A percentile compares a stretch with the other conserved stretches of the same genome.
Conservation (phyloP, 2,329 filamentous ascomycete species). For the Colletotrichum aenigma region DNA sequence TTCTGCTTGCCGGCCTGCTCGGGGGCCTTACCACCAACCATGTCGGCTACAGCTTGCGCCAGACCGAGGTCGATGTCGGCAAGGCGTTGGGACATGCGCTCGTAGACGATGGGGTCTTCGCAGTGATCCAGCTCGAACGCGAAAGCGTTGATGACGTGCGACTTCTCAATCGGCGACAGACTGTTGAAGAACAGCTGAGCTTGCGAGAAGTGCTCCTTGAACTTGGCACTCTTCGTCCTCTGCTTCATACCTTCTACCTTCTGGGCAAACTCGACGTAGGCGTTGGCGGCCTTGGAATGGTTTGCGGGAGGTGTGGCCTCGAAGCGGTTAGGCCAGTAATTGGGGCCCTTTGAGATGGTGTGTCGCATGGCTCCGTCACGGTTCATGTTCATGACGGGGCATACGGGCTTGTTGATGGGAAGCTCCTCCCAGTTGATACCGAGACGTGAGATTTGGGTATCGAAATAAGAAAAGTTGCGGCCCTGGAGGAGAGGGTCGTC, state of each 20-base stretch:
- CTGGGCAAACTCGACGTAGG: constrained; percentile 70
- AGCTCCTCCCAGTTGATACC: constrained; percentile 79
- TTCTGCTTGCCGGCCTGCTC: constrained; percentile 58
- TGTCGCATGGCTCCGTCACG: constrained; percentile 77
- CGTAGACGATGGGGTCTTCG: constrained; percentile 78
- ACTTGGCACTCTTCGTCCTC: constrained; percentile 73
- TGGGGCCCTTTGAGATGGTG: constrained; percentile 75
- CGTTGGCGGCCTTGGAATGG: constrained; percentile 59
- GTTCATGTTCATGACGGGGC: constrained; percentile 77
- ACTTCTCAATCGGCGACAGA: constrained; percentile 68
- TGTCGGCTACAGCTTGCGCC: constrained; percentile 70
- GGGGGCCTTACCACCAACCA: constrained; percentile 69
- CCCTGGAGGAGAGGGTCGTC: constrained; percentile 78
- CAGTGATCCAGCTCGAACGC: constrained; percentile 81
- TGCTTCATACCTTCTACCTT: constrained; percentile 74
- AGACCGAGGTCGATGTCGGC: constrained; percentile 75
- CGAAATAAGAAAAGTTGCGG: constrained; percentile 71
- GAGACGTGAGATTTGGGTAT: constrained; percentile 72
- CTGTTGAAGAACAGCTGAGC: constrained; percentile 87
- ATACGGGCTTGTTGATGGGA: constrained; percentile 77
- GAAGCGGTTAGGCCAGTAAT: constrained; percentile 82
- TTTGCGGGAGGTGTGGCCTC: constrained; percentile 65
- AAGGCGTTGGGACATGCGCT: constrained; percentile 70
- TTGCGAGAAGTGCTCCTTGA: constrained; percentile 78
- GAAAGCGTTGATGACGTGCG: constrained; percentile 64